Evolutionary conservation across 2,329 filamentous ascomycete genomes (phyloP).

Genomic region (Monilinia vaccinii-corymbosi): DNA sequence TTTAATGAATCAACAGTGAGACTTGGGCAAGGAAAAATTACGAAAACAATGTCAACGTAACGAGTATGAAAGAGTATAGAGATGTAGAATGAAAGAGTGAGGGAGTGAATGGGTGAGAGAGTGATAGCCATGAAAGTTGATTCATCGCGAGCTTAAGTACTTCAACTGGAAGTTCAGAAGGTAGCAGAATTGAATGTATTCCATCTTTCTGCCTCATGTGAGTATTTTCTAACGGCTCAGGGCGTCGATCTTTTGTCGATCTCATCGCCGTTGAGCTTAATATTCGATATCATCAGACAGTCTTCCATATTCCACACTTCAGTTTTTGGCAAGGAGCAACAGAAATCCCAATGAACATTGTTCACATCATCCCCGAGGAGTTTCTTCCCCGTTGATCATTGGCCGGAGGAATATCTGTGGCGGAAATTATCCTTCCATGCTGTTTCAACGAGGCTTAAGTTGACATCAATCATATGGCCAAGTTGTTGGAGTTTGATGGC

Average conservation of each 20-base stretch:
- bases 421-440: no score
- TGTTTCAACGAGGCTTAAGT: not conserved
- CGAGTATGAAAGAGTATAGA: not conserved
- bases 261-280: not conserved
- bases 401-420: no score
- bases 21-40: not conserved
- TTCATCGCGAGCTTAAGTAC: not conserved
- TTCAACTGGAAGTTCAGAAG: not conserved
- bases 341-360: not conserved
- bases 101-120: not conserved
- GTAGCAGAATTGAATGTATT: not conserved
- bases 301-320: not conserved
- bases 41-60: not conserved
- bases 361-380: not conserved
- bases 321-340: not conserved
- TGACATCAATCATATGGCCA: not conserved
- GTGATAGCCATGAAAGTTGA: not conserved
- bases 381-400: not conserved
- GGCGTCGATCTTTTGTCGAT: not conserved
- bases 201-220: not conserved
- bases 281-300: not conserved
- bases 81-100: not conserved
- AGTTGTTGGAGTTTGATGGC: not conserved
- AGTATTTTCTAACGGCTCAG: not conserved
- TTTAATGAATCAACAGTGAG: no score